These are phyloP conservation scores for Clavispora phyllophila DNA, from an alignment of 805 yeast species.

Conservation along the genomic window DNA sequence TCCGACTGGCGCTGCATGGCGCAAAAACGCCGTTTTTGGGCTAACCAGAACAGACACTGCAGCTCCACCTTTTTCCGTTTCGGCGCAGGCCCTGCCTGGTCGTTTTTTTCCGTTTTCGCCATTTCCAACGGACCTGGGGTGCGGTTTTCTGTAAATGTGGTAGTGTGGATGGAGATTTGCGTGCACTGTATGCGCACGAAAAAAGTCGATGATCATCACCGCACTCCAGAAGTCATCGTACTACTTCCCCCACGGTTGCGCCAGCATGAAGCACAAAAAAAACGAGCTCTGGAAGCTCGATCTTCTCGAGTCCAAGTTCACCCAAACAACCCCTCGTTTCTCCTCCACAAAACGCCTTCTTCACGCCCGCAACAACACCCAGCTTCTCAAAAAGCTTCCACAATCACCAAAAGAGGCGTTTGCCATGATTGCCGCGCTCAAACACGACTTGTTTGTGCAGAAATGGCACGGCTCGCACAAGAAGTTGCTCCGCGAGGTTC, in stretches of 20 bases:
- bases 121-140: no score
- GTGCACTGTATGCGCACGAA: background rate
- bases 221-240: background rate
- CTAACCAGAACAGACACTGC: constrained; percentile 46
- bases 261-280: constrained; percentile 29
- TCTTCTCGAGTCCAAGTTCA: constrained; percentile 47
- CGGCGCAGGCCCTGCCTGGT: background rate
- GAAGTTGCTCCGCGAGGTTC: constrained; percentile 37
- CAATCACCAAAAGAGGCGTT: constrained; percentile 38
- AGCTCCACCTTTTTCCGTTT: background rate
- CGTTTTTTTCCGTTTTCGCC: background rate
- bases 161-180: no score
- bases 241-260: no score
- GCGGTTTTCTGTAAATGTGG: no score
- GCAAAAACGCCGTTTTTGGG: constrained; percentile 52
- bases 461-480: constrained; percentile 45
- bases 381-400: constrained; percentile 39
- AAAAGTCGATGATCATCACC: constrained; percentile 7
- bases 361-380: constrained; percentile 39
- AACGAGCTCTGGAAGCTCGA: constrained; percentile 49
- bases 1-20: constrained; percentile 52
- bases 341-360: constrained; percentile 44
- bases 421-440: constrained; percentile 40
- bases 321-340: constrained; percentile 41
- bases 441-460: constrained; percentile 40